These are phyloP conservation scores for Haematococcus lacustris DNA, from an alignment of 139 green algal species.

Conservation along the genomic window DNA sequence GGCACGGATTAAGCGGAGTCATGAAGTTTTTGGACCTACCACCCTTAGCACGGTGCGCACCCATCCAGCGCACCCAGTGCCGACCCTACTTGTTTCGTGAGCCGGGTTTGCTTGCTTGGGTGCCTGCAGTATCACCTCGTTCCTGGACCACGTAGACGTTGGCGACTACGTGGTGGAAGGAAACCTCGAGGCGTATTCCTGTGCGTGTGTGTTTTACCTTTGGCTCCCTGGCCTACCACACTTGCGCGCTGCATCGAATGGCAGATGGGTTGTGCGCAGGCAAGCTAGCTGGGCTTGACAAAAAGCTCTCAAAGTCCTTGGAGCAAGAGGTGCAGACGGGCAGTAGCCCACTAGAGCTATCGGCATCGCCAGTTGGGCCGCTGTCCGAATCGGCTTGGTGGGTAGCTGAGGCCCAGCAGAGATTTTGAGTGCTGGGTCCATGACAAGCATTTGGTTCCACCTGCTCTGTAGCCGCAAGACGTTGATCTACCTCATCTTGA, in stretches of 20 bases:
- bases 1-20: neutral
- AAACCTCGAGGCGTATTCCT: conserved; percentile 90
- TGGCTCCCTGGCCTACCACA: neutral
- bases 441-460: neutral
- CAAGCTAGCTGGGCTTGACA: conserved; percentile 94
- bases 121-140: conserved; percentile 67
- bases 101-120: neutral
- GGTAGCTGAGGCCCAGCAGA: neutral
- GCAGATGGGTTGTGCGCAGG: conserved; percentile 45
- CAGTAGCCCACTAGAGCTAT: conserved; percentile 62
- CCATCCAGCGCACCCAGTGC: neutral
- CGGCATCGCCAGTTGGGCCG: conserved; percentile 81
- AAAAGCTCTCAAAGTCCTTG: conserved; percentile 89
- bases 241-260: neutral
- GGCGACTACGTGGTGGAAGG: conserved; percentile 84
- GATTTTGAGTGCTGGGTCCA: neutral
- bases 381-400: conserved; percentile 65
- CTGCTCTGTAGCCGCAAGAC: conserved; percentile 77
- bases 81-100: neutral
- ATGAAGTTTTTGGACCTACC: conserved; percentile 30
- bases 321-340: conserved; percentile 80
- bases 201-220: conserved; percentile 42
- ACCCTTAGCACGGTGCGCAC: conserved; percentile 10
- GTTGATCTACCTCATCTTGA: conserved; percentile 98
- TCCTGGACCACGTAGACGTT: conserved; percentile 83